Base-by-base conservation (phyloP, 1,284 basidiomycete species). In the Sporisorium exsertum region DNA sequence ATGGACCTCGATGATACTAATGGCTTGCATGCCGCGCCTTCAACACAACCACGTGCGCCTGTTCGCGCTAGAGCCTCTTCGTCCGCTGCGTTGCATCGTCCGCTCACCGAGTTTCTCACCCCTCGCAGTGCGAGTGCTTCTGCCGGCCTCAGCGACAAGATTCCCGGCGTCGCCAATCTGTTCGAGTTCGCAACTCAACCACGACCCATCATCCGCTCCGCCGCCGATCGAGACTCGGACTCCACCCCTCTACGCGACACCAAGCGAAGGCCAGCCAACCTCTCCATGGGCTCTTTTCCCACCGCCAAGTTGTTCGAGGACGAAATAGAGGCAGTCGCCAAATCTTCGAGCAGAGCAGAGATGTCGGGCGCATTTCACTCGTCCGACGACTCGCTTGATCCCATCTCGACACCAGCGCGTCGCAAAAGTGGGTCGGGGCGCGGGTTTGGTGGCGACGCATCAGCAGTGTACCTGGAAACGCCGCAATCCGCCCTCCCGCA, bases 141-240 rank as follows among this genome's bases (percentile, higher is more conserved):
- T 12, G 74, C 77, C 15, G 53, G 74, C 13, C 61, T 69, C n/a
- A 59, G 57, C 26, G 77, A 72, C 33, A 78, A 72, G 57, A 56
- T 78, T 13, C 66, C 65, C 3, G 72, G 77, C 13, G 67, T 65
- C 10, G 77, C 77, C 29, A 78, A 75, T 18, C 63, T 78, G n/a
- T 78, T 78, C 35, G 72, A 75, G 12, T 78, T 78, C n/a, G 77
- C 77, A 1, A 75, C 68, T 10, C 72, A 70, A 22, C 75, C 75
- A 13, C 70, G 75, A 16, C 74, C 75, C 9, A 47, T 63, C 45
- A 71, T 69, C n/a, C 70, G 64, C 8, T 33, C 70, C 2, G 35
- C 35, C 20, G 22, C 55, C 32, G 64, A 71, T 29, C 58, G 55
- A 22, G 58, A 64, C n/a, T 16, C 59, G 5, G 69, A 70, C 13